These are phyloP conservation scores for Wickerhamiella spandovensis DNA, from an alignment of 805 yeast genomes.

Conservation along the genomic window DNA sequence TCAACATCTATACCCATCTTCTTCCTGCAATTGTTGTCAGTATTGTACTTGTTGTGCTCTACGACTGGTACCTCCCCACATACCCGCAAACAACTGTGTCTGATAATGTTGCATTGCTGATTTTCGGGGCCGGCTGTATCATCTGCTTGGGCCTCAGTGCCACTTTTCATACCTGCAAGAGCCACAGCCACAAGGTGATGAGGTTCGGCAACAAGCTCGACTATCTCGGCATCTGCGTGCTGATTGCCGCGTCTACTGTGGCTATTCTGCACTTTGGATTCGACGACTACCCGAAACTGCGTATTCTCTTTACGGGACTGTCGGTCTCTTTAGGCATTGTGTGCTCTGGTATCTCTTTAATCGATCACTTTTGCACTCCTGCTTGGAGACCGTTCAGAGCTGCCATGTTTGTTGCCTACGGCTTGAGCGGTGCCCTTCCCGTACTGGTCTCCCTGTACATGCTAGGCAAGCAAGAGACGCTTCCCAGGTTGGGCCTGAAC, in stretches of 20 bases:
- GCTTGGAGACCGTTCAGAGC: constrained; percentile 70
- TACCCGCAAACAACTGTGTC: constrained; percentile 23
- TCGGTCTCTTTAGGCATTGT: constrained; percentile 43
- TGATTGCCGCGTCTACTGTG: constrained; percentile 51
- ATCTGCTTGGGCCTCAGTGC: constrained; percentile 51
- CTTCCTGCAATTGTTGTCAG: constrained; percentile 23
- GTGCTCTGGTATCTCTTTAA: constrained; percentile 52
- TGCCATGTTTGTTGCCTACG: constrained; percentile 63
- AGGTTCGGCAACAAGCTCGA: constrained; percentile 56
- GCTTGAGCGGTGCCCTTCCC: constrained; percentile 65
- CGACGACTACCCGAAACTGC: constrained; percentile 25
- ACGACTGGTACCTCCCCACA: constrained; percentile 15
- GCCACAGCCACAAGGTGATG: constrained; percentile 45
- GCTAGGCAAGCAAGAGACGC: constrained; percentile 39
- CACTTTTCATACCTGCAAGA: constrained; percentile 51
- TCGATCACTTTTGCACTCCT: constrained; percentile 52
- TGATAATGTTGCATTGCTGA: constrained; percentile 39
- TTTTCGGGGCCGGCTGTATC: constrained; percentile 45
- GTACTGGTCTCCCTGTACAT: constrained; percentile 37
- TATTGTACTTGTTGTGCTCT: constrained; percentile 7
- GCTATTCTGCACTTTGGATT: constrained; percentile 36
- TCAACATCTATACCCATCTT: constrained; percentile 58
- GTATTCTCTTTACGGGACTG: constrained; percentile 26
- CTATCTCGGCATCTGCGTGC: constrained; percentile 58
- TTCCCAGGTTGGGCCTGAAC: constrained; percentile 37